Evolutionary conservation across 805 yeast species (phyloP), one percentile per base, ranked within the genome.

Genomic region (Maudiozyma pseudohumilis): DNA sequence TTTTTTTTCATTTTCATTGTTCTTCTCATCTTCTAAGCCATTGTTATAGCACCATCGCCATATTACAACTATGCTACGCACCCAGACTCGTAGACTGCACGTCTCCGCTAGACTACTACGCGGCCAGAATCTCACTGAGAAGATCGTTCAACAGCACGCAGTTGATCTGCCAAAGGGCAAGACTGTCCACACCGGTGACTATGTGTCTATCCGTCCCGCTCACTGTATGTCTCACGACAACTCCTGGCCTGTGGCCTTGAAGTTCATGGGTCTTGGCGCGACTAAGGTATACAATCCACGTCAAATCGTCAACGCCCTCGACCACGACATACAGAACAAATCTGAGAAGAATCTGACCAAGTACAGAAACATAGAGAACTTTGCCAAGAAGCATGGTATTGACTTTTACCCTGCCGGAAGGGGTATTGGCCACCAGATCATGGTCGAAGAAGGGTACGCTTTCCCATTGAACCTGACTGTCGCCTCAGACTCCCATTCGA

Each of bases 201-300:
- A 88, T 63, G 97, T 94, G 36, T 76, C 95, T 2, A 89, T 92
- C 56, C 73, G 68, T 52, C 99, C 99, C 3, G 89, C 95, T 3
- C 95, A 92, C 65, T 94, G 96, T 61, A 92, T 92, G 99, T 86
- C 97, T 12, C 99, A 92, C 61, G 99, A 92, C 62, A 92, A 92
- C 64, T 80, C 96, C 31, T 94, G 99, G 98, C 99, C 99, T 1
- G 96, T 92, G 13, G 98, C 98, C 1, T 70, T 89, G 55, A 92
- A 92, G 65, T 92, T 92, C 66, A 85, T 75, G 78, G 95, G 95
- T 5, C 70, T 92, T 26, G 98, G 98, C 1, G 96, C 96, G 26
- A 74, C 75, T 16, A 68, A 75, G 43, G 84, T 92, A 41, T 75
- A 79, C 48, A 82, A 92, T 56, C 81, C 84, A 56, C 71, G 85